Conservation (phyloP, 1,139 yeast genomes). For the Suhomyces yuchorum region DNA sequence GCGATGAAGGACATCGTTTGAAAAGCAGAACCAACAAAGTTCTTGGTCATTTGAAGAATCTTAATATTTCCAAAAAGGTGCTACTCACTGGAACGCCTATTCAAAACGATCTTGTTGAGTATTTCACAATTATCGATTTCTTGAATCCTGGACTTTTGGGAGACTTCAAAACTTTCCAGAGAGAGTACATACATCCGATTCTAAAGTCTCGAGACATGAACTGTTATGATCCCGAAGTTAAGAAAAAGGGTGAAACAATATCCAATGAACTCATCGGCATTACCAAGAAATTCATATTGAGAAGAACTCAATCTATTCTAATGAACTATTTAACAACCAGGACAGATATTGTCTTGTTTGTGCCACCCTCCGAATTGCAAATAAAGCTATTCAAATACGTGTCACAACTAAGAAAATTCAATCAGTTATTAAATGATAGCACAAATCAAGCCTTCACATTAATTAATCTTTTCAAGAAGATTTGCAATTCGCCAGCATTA, state of each 20-base stretch:
- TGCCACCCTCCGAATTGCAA: slow-evolving; percentile 72
- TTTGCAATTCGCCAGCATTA: slow-evolving; percentile 81
- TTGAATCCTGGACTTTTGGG: slow-evolving; percentile 85
- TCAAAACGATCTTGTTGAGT: slow-evolving; percentile 87
- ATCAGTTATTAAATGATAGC: slow-evolving; percentile 24
- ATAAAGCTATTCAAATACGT: slow-evolving; percentile 54
- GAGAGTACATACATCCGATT: slow-evolving; percentile 70
- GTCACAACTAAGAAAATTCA: slow-evolving; percentile 44
- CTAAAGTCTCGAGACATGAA: slow-evolving; percentile 70
- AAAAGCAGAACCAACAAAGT: slow-evolving; percentile 73
- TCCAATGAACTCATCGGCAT: slow-evolving; percentile 62
- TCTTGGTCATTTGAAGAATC: slow-evolving; percentile 57
- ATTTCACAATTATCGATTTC: slow-evolving; percentile 77
- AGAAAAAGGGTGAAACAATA: slow-evolving; percentile 59
- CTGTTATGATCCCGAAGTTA: slow-evolving; percentile 53
- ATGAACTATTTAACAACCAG: slow-evolving; percentile 70
- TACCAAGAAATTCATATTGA: slow-evolving; percentile 67
- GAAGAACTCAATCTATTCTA: slow-evolving; percentile 71
- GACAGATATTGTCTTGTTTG: slow-evolving; percentile 77
- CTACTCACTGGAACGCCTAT: slow-evolving; percentile 92
- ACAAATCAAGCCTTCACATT: slow-evolving; percentile 58
- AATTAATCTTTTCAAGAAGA: slow-evolving; percentile 74
- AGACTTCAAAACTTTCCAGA: slow-evolving; percentile 61
- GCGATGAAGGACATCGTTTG: slow-evolving; percentile 94
- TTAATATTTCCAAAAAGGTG: slow-evolving; percentile 60